Evolutionary conservation across 257 asterid species (phyloP).

Genomic region (Misopates orontium): DNA sequence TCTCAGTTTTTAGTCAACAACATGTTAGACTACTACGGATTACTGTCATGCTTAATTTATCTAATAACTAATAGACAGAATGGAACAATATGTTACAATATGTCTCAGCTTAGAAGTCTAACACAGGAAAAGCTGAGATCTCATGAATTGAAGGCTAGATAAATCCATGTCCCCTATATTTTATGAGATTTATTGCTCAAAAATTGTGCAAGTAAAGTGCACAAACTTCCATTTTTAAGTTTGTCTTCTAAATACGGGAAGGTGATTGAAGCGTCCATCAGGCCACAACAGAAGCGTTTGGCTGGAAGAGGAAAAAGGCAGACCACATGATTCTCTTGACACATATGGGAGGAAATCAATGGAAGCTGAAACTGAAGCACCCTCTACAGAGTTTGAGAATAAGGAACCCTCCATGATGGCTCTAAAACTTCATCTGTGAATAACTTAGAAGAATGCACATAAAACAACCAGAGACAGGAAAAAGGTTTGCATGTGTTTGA

Average conservation of each 20-base stretch:
- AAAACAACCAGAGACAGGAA: slow-evolving; percentile 23
- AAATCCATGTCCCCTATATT: slow-evolving; percentile 32
- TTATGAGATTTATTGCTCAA: slow-evolving; percentile 24
- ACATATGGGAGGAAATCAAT: slow-evolving; percentile 28
- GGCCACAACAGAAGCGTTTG: no score
- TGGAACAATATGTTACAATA: no score
- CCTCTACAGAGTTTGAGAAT: slow-evolving; percentile 41
- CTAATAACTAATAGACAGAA: no score
- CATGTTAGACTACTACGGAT: no score
- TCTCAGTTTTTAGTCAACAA: no score
- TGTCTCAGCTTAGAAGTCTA: slow-evolving; percentile 21
- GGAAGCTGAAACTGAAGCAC: slow-evolving; percentile 36
- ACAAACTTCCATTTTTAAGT: slow-evolving; percentile 29
- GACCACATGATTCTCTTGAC: slow-evolving; percentile 40
- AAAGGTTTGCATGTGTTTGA: slow-evolving; percentile 18
- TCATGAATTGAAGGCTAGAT: slow-evolving; percentile 25
- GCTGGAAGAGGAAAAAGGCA: no score
- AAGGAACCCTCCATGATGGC: slow-evolving; percentile 45
- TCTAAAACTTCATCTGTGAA: slow-evolving; percentile 37
- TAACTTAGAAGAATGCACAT: slow-evolving; percentile 30
- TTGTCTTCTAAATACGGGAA: no score
- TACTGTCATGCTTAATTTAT: no score
- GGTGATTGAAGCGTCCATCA: no score
- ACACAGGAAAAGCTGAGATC: slow-evolving; percentile 23
- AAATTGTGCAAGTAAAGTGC: slow-evolving; percentile 13